Evolutionary conservation across 257 asterid genomes (phyloP).

Genomic region (Verbascum thapsus): DNA sequence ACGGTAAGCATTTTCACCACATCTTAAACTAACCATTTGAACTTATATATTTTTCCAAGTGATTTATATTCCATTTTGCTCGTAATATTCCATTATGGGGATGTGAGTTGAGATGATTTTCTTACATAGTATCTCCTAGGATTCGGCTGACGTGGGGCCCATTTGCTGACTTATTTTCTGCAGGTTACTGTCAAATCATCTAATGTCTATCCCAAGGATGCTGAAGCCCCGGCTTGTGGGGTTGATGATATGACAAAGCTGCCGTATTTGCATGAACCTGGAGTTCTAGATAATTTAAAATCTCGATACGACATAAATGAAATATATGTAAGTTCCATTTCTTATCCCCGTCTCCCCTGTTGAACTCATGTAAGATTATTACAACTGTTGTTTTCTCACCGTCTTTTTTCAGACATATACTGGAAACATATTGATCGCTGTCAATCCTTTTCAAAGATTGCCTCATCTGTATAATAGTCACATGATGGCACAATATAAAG

Average conservation of each 20-base stretch:
- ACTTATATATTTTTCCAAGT: not conserved
- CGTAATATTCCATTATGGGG: not conserved
- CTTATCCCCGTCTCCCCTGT: too few relatives aligned
- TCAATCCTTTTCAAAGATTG: slow-evolving; percentile 86
- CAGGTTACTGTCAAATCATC: slow-evolving; percentile 66
- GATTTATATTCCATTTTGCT: not conserved
- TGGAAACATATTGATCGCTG: slow-evolving; percentile 77
- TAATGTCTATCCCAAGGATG: slow-evolving; percentile 64
- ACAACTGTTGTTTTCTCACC: slow-evolving; percentile 29
- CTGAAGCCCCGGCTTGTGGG: slow-evolving; percentile 78
- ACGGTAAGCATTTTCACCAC: slow-evolving; percentile 44
- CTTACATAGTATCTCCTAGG: too few relatives aligned
- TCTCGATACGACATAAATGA: slow-evolving; percentile 76
- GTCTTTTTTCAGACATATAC: slow-evolving; percentile 66
- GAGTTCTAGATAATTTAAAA: slow-evolving; percentile 67
- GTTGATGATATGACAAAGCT: slow-evolving; percentile 86
- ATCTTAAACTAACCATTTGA: not conserved
- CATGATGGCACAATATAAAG: slow-evolving; percentile 95
- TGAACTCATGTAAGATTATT: not conserved
- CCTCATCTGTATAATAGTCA: slow-evolving; percentile 85
- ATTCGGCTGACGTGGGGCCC: too few relatives aligned
- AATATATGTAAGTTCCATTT: slow-evolving; percentile 60
- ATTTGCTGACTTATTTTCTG: not conserved
- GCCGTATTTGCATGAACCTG: slow-evolving; percentile 85
- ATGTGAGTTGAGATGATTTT: too few relatives aligned